phyloP scores from a whole-genome alignment of 225 moss, liverwort and hornwort genomes.

The Bryum argenteum region DNA sequence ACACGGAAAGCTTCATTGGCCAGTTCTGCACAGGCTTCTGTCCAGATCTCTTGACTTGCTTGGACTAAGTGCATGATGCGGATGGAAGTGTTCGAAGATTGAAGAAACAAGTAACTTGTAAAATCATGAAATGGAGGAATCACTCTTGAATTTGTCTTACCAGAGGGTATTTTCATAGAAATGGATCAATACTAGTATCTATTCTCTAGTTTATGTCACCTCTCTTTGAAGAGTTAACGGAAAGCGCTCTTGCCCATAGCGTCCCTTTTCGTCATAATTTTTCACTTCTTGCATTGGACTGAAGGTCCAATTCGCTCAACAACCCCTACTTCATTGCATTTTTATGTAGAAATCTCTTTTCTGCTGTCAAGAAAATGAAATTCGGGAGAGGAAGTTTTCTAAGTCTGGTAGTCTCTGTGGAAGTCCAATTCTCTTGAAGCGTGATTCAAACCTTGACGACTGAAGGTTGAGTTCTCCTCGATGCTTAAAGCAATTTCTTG shows the following conservation, averaged over 20 bases:
- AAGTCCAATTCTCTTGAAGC: not conserved
- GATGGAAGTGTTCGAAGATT: conserved; percentile 69
- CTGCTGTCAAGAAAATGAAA: not conserved
- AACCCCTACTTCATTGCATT: not conserved
- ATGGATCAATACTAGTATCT: not conserved
- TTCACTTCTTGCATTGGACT: too few species aligned
- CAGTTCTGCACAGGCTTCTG: conserved; percentile 55
- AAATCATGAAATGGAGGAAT: conserved; percentile 9
- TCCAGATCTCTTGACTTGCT: conserved; percentile 76
- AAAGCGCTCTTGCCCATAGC: not conserved
- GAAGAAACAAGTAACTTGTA: conserved; percentile 58
- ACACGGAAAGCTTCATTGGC: conserved; percentile 2
- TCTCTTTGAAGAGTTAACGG: not conserved
- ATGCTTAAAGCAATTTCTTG: not conserved
- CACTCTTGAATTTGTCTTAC: not conserved
- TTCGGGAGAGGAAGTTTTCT: not conserved
- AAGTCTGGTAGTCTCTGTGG: not conserved
- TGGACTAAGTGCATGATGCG: conserved; percentile 74
- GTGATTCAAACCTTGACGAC: not conserved
- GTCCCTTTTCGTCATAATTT: too few species aligned
- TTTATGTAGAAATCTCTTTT: not conserved
- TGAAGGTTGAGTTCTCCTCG: not conserved
- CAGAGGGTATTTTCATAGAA: not conserved
- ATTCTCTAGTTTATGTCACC: not conserved
- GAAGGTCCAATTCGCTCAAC: too few species aligned